Evolutionary conservation across 495 filamentous ascomycete genomes (phyloP).

Genomic region (Peziza echinospora): DNA sequence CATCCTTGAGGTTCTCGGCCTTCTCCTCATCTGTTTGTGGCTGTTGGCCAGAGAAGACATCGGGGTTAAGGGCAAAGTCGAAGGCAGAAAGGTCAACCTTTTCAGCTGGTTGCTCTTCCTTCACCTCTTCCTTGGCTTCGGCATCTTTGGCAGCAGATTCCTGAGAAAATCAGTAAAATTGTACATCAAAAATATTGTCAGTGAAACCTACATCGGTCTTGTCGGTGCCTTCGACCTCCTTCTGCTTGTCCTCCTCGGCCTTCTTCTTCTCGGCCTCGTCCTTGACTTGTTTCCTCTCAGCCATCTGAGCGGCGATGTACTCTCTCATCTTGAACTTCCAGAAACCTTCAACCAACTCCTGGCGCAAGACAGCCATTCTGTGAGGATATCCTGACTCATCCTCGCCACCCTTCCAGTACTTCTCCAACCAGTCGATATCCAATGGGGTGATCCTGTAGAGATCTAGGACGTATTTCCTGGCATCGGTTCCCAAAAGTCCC

Average conservation of each 20-base stretch:
- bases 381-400: constrained; percentile 56
- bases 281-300: constrained; percentile 28
- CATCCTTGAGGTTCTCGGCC: constrained; percentile 61
- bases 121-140: constrained; percentile 8
- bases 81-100: constrained; percentile 70
- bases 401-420: constrained; percentile 27
- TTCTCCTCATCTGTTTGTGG: constrained; percentile 84
- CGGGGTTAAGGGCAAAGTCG: constrained; percentile 74
- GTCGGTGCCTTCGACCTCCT: constrained; percentile 8
- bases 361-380: constrained; percentile 76
- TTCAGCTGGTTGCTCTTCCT: constrained; percentile 23
- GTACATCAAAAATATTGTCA: too few relatives aligned
- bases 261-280: constrained; percentile 16
- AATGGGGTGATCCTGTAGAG: constrained; percentile 85
- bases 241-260: constrained; percentile 9
- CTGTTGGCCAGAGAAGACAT: constrained; percentile 78
- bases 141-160: too few relatives aligned
- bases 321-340: constrained; percentile 69
- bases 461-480: constrained; percentile 89
- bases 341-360: constrained; percentile 70
- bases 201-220: constrained; percentile 13
- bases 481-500: constrained; percentile 90
- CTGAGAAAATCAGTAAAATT: too few relatives aligned
- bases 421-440: constrained; percentile 78
- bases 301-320: constrained; percentile 56